Base-by-base conservation (phyloP, 306 rosid genomes). In the Cucurbita ficifolia region DNA sequence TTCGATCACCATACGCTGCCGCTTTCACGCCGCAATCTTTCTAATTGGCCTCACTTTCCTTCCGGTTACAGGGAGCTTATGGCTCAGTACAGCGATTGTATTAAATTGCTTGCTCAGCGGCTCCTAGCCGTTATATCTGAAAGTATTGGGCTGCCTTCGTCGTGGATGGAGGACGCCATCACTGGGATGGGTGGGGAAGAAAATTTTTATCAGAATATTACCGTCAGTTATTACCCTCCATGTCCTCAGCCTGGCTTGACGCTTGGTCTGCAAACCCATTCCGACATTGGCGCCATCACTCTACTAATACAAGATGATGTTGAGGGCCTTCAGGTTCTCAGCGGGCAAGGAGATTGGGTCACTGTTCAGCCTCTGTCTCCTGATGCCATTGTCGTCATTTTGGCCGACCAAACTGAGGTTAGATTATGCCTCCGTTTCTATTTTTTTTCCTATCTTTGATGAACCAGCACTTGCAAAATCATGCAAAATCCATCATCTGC, bases 331-430 rank as follows among this genome's bases (percentile, higher is more conserved):
- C 88, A 94, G 81, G 90, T 78, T 76, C 83, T 84, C 1, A 84
- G 85, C 53, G 82, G 14, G 78, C 29, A 82, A 56, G 81, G 77
- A 7, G 81, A 72, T 0, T 94, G 98, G 96, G 84, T 90, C 33
- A 83, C 82, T 1, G 96, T 90, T 70, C 60, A 80, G 72, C 89
- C 98, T 35, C 52, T 83, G 68, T 80, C 83, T 65, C 79, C 77
- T 2, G 84, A 85, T 62, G 90, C 97, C 82, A 71, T 93, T 82
- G 88, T 93, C 76, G 96, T 90, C 80, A 82, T 93, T 29, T 77
- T 93, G 76, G 89, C 83, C 64, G 98, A 93, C 53, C 98, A 93
- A 78, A 88, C 92, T 24, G 97, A 93, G 98, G 98, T 93, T 69
- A 45, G 98, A 94, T 93, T 69, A 50, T 45, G n/a, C 40, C 7